Base-by-base conservation (phyloP, 2,329 filamentous ascomycete species). In the Cladosporium sp. region DNA sequence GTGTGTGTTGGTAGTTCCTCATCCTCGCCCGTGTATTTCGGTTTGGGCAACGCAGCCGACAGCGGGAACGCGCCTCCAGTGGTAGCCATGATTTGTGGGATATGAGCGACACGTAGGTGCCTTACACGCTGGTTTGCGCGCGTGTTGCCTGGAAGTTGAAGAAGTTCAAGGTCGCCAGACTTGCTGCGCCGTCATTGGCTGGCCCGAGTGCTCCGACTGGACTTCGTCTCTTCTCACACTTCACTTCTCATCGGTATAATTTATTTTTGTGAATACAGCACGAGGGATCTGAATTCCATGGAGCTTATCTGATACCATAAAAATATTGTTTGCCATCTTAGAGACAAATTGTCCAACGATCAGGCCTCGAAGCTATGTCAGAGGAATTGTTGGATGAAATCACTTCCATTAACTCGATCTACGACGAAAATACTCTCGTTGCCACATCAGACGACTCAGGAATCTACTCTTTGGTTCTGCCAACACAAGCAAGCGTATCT, bases 1-100 rank as follows among this genome's bases (percentile, higher is more conserved):
- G 88, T 82, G 70, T 88, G 85, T 30, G 80, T 76, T 22, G 88
- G 87, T 36, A 88, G 77, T 69, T 95, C 89, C 72, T 97, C 92
- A 72, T 95, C 87, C 72, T 96, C 90, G 66, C 90, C 92, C 4
- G 88, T 90, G 72, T 97, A 96, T 76, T 90, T 93, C 15, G 93
- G 92, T 73, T 92, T 92, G 3, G 93, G 93, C 43, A 97, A 81
- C 59, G 89, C 87, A 71, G 86, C 85, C 63, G 90, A 86, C 43
- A 97, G 82, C 59, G 90, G 89, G 60, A 64, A 56, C 6, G 54
- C 54, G 54, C 54, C 25, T 9, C 54, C 34, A 3, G 54, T 49
- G 9, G 54, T 15, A 7, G 54, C 54, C 54, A 56, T 56, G 11
- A 39, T 34, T 42, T 19, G 9, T 9, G n/a, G 8, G 8, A 11